Evolutionary conservation across 2,329 filamentous ascomycete genomes (phyloP), one percentile per base, ranked within the genome.

Genomic region (Botrytis galanthina): DNA sequence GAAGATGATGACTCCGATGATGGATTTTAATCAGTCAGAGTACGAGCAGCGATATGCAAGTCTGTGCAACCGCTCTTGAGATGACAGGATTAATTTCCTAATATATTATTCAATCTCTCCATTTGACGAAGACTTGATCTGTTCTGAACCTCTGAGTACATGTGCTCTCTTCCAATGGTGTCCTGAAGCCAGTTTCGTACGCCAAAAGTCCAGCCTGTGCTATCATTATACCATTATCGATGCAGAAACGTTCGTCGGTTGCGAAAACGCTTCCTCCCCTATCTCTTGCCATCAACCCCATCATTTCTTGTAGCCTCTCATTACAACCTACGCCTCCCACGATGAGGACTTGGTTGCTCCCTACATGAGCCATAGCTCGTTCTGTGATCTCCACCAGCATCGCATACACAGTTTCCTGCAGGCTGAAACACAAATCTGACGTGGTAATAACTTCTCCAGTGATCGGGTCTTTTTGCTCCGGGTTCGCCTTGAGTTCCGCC

Each of bases 141-240:
- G 93, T 95, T 79, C 93, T 89, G 81, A 94, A 95, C 71, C 93
- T 86, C 82, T 95, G 93, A 22, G 93, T 95, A 82, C 92, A 97
- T 20, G 92, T 93, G 78, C 92, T 95, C 62, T 98, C 93, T 76
- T 91, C 90, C 64, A 98, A 81, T 12, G 87, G 84, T 1, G 94
- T 98, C 74, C 84, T 86, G 80, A 94, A 94, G 1, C 95, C 95
- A 26, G 90, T 95, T 82, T 91, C 87, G 81, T 92, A 96, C 1
- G 95, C 95, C 79, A 98, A 82, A 78, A 99, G 83, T 3, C 96
- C 96, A 2, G 96, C 96, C 82, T 99, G 95, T 1, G 96, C 96
- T 84, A 99, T 99, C 96, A 99, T 99, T 81, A 99, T 98, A 67
- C 96, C 96, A 80, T 99, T 99, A 83, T 99, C 96, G 78, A 99